Evolutionary conservation across 257 asterid genomes (phyloP).

Genomic region (Penstemon davidsonii): DNA sequence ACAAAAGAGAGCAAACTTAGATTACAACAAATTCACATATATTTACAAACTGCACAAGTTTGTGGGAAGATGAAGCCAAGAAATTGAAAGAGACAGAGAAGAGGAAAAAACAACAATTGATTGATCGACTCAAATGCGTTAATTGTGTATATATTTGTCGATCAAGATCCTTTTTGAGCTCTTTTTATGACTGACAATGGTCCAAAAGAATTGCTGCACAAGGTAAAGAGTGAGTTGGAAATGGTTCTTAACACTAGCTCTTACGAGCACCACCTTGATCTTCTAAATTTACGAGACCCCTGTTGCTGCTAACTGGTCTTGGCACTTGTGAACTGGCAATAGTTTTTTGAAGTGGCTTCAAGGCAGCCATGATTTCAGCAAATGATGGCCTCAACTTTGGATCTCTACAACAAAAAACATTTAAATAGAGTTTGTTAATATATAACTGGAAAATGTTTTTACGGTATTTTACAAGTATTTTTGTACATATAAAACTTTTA

Average conservation of each 20-base stretch:
- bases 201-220: conserved; percentile 26
- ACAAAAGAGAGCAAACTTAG: conserved; percentile 24
- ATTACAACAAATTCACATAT: conserved; percentile 47
- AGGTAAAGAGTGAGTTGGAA: conserved; percentile 5
- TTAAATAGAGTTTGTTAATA: background rate
- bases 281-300: conserved; percentile 42
- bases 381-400: conserved; percentile 83
- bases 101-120: conserved; percentile 3
- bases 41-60: conserved; percentile 63
- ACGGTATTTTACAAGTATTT: background rate
- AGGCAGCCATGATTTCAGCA: conserved; percentile 82
- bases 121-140: conserved; percentile 29
- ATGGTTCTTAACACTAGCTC: conserved; percentile 35
- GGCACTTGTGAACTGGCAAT: conserved; percentile 51
- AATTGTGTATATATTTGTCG: conserved; percentile 13
- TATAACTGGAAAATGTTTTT: too few species aligned
- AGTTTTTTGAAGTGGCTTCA: conserved; percentile 86
- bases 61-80: conserved; percentile 44
- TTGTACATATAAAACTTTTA: conserved; percentile 33
- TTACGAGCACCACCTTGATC: conserved; percentile 19
- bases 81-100: conserved; percentile 16
- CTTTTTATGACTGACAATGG: conserved; percentile 9
- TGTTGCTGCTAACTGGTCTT: conserved; percentile 38
- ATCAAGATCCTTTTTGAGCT: conserved; percentile 19
- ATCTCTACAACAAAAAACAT: conserved; percentile 48